phyloP scores from a whole-genome alignment of 495 filamentous ascomycete genomes.

The Penicillium macrosclerotiorum region DNA sequence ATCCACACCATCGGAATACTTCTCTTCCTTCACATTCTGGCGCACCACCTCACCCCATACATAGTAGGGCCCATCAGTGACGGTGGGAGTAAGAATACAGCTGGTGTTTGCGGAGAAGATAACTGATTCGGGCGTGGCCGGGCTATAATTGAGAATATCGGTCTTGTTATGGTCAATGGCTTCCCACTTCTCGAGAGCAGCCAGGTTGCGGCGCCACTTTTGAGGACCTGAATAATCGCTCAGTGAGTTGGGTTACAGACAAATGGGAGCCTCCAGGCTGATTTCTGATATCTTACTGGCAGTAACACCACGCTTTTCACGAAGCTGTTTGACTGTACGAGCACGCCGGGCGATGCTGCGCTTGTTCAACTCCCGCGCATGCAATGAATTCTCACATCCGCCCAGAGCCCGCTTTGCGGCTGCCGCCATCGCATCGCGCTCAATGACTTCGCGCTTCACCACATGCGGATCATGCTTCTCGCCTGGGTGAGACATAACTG shows the following conservation, averaged over 20 bases:
- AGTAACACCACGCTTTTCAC: conserved; percentile 48
- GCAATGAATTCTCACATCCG: conserved; percentile 24
- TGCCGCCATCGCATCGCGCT: conserved; percentile 27
- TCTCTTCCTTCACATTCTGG: conserved; percentile 41
- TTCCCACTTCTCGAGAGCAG: conserved; percentile 49
- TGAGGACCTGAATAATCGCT: conserved; percentile 17
- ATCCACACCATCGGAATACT: conserved; percentile 44
- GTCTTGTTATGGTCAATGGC: conserved; percentile 48
- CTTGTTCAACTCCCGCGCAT: conserved; percentile 28
- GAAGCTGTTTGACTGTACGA: conserved; percentile 39
- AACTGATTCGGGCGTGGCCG: conserved; percentile 25
- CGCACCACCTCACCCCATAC: conserved; percentile 49
- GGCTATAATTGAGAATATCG: conserved; percentile 19
- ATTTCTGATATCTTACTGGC: conserved; percentile 37
- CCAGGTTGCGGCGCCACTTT: conserved; percentile 31
- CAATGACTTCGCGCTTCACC: conserved; percentile 31
- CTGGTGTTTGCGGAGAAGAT: conserved; percentile 55
- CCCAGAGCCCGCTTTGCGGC: conserved; percentile 26
- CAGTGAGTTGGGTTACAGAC: no score
- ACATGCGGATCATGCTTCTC: conserved; percentile 36
- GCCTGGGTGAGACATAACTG: conserved; percentile 33
- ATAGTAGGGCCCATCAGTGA: conserved; percentile 56
- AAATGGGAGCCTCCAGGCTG: no score
- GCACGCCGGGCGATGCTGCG: conserved; percentile 38
- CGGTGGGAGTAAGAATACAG: conserved; percentile 52